Base-by-base conservation (phyloP, 2,329 filamentous ascomycete genomes). In the Fusarium mangiferae region DNA sequence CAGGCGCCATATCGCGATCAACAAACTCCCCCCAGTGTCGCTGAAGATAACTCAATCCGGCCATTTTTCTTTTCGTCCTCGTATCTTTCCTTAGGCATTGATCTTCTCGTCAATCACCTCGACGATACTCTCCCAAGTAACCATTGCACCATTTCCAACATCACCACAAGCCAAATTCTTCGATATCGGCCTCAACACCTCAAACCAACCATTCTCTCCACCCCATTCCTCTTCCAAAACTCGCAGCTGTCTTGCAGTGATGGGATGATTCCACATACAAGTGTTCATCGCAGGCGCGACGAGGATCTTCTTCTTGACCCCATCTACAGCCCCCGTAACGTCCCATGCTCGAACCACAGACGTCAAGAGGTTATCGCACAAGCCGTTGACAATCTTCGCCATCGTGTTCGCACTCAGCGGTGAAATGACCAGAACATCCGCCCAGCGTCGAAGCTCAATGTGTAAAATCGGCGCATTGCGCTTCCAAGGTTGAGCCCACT, bases 221-320 rank as follows among this genome's bases (percentile, higher is more conserved):
- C 91, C 92, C 94, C 95, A 98, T 66, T 95, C 93, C 54, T 92
- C 88, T 72, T 91, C 88, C 52, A 98, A 84, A 0, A 93, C 85
- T 45, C 84, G 84, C 42, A 98, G 83, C 73, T 98, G 94, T 72
- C 89, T 90, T 56, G 83, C 87, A 2, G 95, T 98, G 51, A 97
- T 85, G 5, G 95, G 95, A 80, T 98, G 94, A 62, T 87, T 86
- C 92, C 93, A 97, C 95, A 98, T 98, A 8, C 92, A 91, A 30
- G 90, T 94, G 81, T 98, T 98, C 94, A 98, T 97, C 36, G 93
- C 91, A 4, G 92, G 91, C 6, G 93, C 93, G 1, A 96, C 92
- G 4, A 96, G 78, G 41, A 97, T 94, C 72, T 86, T 89, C 81
- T 92, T 92, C 81, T 87, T 90, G 59, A 79, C 81, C 11, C 80